Evolutionary conservation across 2,329 filamentous ascomycete species (phyloP), one percentile per base, ranked within the genome.

Genomic region (Aphanocladium album): DNA sequence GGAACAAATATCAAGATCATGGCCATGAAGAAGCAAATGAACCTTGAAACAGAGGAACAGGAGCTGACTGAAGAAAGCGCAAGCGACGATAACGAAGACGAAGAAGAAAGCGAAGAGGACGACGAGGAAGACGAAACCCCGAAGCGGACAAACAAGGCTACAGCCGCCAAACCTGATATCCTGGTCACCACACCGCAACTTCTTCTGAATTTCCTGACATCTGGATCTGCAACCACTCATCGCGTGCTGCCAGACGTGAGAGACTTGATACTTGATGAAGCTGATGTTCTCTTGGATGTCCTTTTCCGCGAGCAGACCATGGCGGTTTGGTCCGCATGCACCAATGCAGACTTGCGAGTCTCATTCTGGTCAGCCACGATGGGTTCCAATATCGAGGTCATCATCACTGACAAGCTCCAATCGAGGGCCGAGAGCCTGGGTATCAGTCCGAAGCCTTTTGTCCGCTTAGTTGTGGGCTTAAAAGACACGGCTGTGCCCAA

Each of bases 311-410:
- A 95, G 23, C 92, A 97, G 73, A 97, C 92, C 0, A 79, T 96
- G 41, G 83, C 83, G 4, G 87, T 98, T 64, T 97, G 93, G 92
- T 83, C 85, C 46, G 84, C 89, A 3, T 93, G 93, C 72, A 86
- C 80, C 2, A 87, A 88, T 66, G 79, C 84, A 3, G 75, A 81
- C n/a, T 79, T 98, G 9, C 84, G 87, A 25, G 81, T 91, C 3
- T 91, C 89, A 11, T 87, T 96, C 62, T 99, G 93, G 92, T 98
- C 95, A 16, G 95, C 95, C 16, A 99, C 95, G 0, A 97, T 99
- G 88, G 91, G 90, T 3, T 96, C 93, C 17, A 95, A 89, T 67
- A 90, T 98, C 46, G 95, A 99, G 76, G 80, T 87, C 21, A 79
- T 97, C 8, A 84, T 91, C 51, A 83, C 83, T 7, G 83, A 85